Evolutionary conservation across 2,329 filamentous ascomycete genomes (phyloP).

Genomic region (Dothistroma pini): DNA sequence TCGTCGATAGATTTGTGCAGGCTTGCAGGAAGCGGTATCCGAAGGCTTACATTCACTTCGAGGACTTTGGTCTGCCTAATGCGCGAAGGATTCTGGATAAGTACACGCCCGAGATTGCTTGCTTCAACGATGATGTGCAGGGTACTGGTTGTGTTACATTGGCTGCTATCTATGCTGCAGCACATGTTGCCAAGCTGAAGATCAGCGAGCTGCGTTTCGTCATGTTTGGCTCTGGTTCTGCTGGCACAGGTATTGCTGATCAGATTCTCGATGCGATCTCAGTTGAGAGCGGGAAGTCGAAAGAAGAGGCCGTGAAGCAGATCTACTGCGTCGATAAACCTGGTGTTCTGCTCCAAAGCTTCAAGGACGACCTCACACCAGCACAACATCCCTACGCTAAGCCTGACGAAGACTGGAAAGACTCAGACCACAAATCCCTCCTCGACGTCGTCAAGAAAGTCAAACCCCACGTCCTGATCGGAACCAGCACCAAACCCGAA

Average conservation of each 20-base stretch:
- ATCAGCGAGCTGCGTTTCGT: conserved; percentile 68
- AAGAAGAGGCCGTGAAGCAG: conserved; percentile 71
- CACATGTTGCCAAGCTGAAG: conserved; percentile 64
- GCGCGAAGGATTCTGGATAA: conserved; percentile 71
- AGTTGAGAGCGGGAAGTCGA: conserved; percentile 61
- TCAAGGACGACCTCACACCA: conserved; percentile 58
- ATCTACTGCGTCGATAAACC: conserved; percentile 77
- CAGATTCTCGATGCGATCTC: conserved; percentile 78
- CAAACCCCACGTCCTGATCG: conserved; percentile 76
- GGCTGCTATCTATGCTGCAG: conserved; percentile 72
- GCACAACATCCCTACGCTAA: conserved; percentile 68
- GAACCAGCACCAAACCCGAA: conserved; percentile 74
- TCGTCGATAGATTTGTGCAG: conserved; percentile 65
- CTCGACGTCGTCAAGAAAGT: conserved; percentile 65
- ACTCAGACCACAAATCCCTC: conserved; percentile 55
- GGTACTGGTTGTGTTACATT: conserved; percentile 85
- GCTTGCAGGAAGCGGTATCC: conserved; percentile 68
- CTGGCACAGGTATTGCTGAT: conserved; percentile 81
- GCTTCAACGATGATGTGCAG: conserved; percentile 90
- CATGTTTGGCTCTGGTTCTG: conserved; percentile 76
- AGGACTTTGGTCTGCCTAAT: conserved; percentile 79
- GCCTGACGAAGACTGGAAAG: conserved; percentile 60
- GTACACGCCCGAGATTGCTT: conserved; percentile 69
- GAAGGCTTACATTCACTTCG: conserved; percentile 77
- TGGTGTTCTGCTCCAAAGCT: conserved; percentile 62